Conservation (phyloP, 225 moss, liverwort and hornwort species). For the Pseudoscleropodium purum region DNA sequence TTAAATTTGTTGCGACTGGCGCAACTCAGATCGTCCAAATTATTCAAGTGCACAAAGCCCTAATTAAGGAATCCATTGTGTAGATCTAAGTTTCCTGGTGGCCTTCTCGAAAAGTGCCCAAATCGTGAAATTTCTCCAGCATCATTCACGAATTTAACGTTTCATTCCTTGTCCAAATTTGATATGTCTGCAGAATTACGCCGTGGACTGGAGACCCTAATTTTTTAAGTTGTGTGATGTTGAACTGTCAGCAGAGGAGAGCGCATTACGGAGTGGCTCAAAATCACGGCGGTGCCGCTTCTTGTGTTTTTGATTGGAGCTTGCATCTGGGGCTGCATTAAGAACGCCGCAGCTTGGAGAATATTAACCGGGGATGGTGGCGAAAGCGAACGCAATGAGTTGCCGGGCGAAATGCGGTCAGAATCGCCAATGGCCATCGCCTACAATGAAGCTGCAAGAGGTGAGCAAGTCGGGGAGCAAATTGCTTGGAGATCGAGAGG, state of each 20-base stretch:
- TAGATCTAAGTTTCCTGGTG: background rate
- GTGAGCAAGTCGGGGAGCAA: background rate
- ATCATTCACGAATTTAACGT: background rate
- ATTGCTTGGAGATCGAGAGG: background rate
- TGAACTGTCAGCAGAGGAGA: background rate
- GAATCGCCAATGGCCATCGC: too few relatives aligned
- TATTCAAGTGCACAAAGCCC: background rate
- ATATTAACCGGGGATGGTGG: background rate
- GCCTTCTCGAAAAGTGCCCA: background rate
- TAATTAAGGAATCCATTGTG: too few relatives aligned
- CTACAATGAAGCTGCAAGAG: background rate
- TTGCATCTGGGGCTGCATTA: background rate
- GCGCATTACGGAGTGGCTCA: background rate
- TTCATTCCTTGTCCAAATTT: background rate
- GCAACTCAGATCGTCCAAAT: too few relatives aligned
- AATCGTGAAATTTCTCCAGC: background rate
- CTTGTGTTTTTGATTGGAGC: background rate
- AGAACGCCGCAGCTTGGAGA: background rate
- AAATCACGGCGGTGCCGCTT: background rate
- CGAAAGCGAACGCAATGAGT: background rate
- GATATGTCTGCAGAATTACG: too few relatives aligned
- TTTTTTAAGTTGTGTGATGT: background rate
- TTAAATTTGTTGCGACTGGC: too few relatives aligned
- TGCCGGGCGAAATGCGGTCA: background rate
- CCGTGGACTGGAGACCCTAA: background rate